Percentiles rank a stretch among this genome's conserved stretches.
Conservation (phyloP, 1,284 basidiomycete genomes). For the Moesziomyces antarcticus region DNA sequence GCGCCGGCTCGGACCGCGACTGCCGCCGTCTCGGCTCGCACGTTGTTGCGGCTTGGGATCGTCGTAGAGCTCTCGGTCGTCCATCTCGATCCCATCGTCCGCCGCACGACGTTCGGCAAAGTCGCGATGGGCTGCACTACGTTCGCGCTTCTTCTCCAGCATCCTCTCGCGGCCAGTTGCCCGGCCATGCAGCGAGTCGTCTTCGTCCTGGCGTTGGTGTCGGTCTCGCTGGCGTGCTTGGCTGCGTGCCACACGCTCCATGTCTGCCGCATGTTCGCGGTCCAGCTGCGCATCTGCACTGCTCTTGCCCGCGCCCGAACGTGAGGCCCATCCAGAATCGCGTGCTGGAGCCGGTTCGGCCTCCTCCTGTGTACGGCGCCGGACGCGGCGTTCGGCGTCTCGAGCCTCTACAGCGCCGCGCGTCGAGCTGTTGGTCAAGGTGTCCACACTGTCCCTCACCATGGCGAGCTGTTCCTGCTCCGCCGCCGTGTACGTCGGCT, state of each 20-base stretch:
- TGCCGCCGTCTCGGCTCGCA: slow-evolving; percentile 1
- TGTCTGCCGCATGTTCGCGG: slow-evolving; percentile 13
- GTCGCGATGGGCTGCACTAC: slow-evolving; percentile 30
- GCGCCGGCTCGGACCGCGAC: not conserved
- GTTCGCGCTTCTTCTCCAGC: slow-evolving; percentile 35
- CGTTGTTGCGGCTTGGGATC: slow-evolving; percentile 4
- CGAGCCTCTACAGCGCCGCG: slow-evolving; percentile 44
- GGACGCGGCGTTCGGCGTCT: slow-evolving; percentile 25
- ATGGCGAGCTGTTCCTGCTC: slow-evolving; percentile 31
- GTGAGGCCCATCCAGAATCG: slow-evolving; percentile 26
- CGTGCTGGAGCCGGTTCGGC: slow-evolving; percentile 4
- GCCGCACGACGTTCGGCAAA: slow-evolving; percentile 39
- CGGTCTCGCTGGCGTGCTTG: slow-evolving; percentile 8
- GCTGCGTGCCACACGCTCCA: slow-evolving; percentile 2
- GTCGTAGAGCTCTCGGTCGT: slow-evolving; percentile 39
- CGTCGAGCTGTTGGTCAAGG: slow-evolving; percentile 39
- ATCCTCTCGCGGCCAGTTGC: slow-evolving; percentile 52
- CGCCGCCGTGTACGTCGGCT: slow-evolving; percentile 11
- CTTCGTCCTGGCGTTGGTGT: slow-evolving; percentile 7
- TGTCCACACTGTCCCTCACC: slow-evolving; percentile 45
- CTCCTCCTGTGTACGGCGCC: slow-evolving; percentile 1
- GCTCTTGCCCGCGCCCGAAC: not conserved
- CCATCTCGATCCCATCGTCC: slow-evolving; percentile 53
- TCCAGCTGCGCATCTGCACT: slow-evolving; percentile 16
- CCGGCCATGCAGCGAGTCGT: slow-evolving; percentile 24